A percentile compares a stretch with the other conserved stretches of the same genome.
Evolutionary conservation across 129 eudicot genomes (phyloP).

Genomic region (Tanacetum coccineum): DNA sequence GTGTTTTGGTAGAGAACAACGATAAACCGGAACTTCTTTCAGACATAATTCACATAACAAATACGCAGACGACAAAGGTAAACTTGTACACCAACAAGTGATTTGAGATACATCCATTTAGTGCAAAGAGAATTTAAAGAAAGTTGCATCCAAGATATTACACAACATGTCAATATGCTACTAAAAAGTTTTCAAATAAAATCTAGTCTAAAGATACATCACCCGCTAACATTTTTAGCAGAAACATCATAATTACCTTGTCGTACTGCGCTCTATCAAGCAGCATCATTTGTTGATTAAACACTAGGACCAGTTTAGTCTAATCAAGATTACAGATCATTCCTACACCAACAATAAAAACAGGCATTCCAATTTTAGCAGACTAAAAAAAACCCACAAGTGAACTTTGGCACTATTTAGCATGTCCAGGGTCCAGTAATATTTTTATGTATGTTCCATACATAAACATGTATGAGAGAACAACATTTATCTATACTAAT

Average conservation of each 20-base stretch:
- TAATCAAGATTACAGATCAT: too few species aligned
- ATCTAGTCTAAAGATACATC: constrained; percentile 31
- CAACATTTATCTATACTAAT: too few species aligned
- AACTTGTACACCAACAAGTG: constrained; percentile 14
- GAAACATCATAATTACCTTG: constrained; percentile 53
- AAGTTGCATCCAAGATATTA: constrained; percentile 27
- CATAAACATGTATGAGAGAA: too few species aligned
- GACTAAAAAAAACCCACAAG: too few species aligned
- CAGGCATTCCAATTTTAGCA: too few species aligned
- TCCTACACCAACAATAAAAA: too few species aligned
- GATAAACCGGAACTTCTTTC: background rate
- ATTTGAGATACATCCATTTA: constrained; percentile 27
- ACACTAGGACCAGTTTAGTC: too few species aligned
- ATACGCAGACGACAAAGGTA: constrained; percentile 8
- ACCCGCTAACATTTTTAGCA: constrained; percentile 49
- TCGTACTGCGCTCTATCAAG: constrained; percentile 69
- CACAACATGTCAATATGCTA: constrained; percentile 41
- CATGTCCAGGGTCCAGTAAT: too few species aligned
- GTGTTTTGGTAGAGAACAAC: too few species aligned
- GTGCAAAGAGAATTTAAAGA: constrained; percentile 21
- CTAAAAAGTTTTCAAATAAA: constrained; percentile 8
- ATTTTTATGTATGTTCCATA: too few species aligned
- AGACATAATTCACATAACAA: constrained; percentile 1
- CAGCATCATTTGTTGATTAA: too few species aligned
- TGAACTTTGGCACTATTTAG: too few species aligned